These are phyloP conservation scores for Spinellus fusiger DNA, from an alignment of 192 early-diverging fungal species.

Conservation along the genomic window DNA sequence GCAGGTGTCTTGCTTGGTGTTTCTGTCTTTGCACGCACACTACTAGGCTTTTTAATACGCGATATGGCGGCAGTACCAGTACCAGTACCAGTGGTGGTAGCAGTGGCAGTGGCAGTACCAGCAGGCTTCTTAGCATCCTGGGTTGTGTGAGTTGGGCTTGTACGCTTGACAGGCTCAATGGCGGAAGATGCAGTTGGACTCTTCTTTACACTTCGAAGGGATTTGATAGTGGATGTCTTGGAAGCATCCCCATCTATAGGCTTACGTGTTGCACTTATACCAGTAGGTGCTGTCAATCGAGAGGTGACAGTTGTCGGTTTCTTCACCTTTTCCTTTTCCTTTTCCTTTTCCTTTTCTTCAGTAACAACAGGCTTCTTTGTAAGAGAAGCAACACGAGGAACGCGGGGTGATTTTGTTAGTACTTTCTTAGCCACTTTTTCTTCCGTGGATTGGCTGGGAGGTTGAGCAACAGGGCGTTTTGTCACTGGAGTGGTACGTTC, in stretches of 20 bases:
- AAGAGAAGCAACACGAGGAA: constrained; percentile 14
- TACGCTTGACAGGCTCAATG: background rate
- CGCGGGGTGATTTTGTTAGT: constrained; percentile 3
- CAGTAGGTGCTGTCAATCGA: constrained; percentile 18
- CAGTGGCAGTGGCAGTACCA: background rate
- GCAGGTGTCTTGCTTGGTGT: too few relatives aligned
- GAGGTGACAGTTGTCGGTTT: constrained; percentile 5
- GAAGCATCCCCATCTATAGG: background rate
- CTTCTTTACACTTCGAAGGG: background rate
- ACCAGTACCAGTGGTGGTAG: background rate
- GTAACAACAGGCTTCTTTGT: constrained; percentile 1
- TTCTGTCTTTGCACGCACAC: too few relatives aligned
- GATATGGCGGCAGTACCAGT: background rate
- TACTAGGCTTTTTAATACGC: too few relatives aligned
- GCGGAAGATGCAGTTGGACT: background rate
- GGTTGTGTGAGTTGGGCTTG: background rate
- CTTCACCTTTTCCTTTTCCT: constrained; percentile 1
- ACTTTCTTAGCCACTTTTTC: background rate
- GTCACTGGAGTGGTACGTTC: too few relatives aligned
- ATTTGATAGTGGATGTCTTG: background rate
- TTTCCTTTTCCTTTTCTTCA: constrained; percentile 11
- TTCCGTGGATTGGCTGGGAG: too few relatives aligned
- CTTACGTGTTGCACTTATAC: constrained; percentile 9
- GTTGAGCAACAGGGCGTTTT: too few relatives aligned
- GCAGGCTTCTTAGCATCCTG: background rate